Conservation (phyloP, 108 stramenopile genomes). For the Pseudonitzschia pungens region DNA sequence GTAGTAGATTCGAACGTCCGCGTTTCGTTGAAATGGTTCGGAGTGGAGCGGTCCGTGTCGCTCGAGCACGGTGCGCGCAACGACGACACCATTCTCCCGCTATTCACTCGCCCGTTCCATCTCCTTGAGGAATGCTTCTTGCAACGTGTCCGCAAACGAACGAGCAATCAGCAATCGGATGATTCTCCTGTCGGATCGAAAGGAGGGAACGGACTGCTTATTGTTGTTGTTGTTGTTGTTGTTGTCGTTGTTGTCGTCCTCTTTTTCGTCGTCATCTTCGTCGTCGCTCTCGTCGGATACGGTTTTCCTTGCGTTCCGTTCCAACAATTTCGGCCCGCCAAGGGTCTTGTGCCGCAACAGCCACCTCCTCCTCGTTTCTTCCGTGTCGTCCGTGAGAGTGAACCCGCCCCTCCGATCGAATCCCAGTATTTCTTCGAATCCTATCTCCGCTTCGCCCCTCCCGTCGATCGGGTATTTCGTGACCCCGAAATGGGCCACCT, state of each 20-base stretch:
- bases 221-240: slow-evolving; percentile 22
- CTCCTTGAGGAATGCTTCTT: slow-evolving; percentile 42
- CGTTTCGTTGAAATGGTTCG: no score
- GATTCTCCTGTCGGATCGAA: slow-evolving; percentile 83
- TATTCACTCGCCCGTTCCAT: background rate
- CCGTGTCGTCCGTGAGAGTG: slow-evolving; percentile 39
- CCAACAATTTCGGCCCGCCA: slow-evolving; percentile 73
- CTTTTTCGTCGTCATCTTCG: slow-evolving; percentile 30
- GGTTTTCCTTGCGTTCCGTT: slow-evolving; percentile 41
- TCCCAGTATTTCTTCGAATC: slow-evolving; percentile 56
- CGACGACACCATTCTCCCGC: background rate
- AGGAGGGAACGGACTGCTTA: slow-evolving; percentile 36
- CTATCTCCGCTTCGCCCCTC: slow-evolving; percentile 52
- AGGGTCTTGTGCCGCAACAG: slow-evolving; percentile 41
- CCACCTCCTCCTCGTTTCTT: slow-evolving; percentile 34
- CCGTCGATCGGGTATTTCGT: slow-evolving; percentile 78
- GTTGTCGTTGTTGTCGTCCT: slow-evolving; percentile 29
- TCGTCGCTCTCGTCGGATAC: slow-evolving; percentile 33
- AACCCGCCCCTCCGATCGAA: slow-evolving; percentile 79
- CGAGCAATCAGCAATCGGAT: slow-evolving; percentile 79
- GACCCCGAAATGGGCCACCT: slow-evolving; percentile 62
- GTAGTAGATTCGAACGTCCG: no score
- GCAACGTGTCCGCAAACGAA: slow-evolving; percentile 76
- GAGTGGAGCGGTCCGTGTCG: no score
- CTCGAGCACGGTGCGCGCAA: no score